Evolutionary conservation across 176 grass and related monocot species (phyloP), one percentile per base, ranked within the genome.

Genomic region (Chloris gayana): DNA sequence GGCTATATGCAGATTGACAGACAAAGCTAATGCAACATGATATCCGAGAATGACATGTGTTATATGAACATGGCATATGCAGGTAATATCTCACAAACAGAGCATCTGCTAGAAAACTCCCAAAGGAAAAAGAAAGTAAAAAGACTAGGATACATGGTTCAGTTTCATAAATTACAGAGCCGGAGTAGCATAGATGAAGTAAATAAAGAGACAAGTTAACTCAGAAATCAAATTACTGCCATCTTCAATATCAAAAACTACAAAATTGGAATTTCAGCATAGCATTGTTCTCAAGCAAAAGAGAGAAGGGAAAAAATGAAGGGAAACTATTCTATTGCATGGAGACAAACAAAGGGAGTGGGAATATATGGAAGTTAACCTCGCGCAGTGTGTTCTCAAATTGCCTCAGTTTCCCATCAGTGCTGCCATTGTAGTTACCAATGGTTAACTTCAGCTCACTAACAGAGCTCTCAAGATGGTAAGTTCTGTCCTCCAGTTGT

Each of bases 341-440:
- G 54, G 18, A 78, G 35, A n/a, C 31, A 21, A 25, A 51, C 18
- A 24, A 14, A 47, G 44, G 38, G n/a, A 33, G 34, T 39, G 13
- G 29, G 4, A 1, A 49, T 47, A 24, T 34, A 61, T 6, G 4
- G n/a, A 74, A 80, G 34, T 46, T 76, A 76, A 95, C 96, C 92
- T 95, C 96, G 29, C 46, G 83, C 71, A 99, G 64, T 71, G 94
- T 87, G 84, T 93, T 89, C 72, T 93, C 96, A 72, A 99, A 84
- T 76, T 99, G 92, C 53, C 88, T 87, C 45, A 99, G 83, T 84
- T 92, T 95, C 75, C 96, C 96, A 79, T 99, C 96, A 17, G 81
- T 90, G 82, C 70, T 75, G 14, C 92, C 92, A 62, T 77, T 99
- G 75, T 82, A 73, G 49, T 95, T 93, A 33, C 86, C 88, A 39